Evolutionary conservation across 1,284 basidiomycete species (phyloP), one percentile per base, ranked within the genome.

Genomic region (Cutaneotrichosporon sp.): DNA sequence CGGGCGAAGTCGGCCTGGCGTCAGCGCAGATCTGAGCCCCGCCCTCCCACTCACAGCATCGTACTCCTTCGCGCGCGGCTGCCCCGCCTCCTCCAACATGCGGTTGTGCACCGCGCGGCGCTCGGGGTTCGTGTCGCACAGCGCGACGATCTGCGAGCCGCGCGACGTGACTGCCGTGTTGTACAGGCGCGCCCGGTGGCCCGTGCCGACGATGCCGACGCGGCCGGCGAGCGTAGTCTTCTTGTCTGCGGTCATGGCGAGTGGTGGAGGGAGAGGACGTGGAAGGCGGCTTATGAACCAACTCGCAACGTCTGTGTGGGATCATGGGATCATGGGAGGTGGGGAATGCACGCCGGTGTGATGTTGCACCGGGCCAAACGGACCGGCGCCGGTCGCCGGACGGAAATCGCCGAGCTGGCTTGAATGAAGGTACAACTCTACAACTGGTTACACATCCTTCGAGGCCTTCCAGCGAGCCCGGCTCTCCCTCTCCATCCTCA

Each of bases 101-200:
- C 76, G 70, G 66, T 84, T 83, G 72, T 84, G 84, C 66, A 82
- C 81, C 53, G 76, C 76, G 50, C 83, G 83, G 13, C 84, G 78
- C 34, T 82, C 79, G 6, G 76, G 63, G 67, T 85, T 85, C 51
- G 82, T 80, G 67, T 85, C 83, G 68, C 83, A 84, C 58, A 85
- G 71, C 11, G 83, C 83, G 6, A 85, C 83, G 42, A 85, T 45
- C 45, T 52, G 53, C 10, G 72, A 69, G 7, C 38, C 38, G 29
- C 74, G 66, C 14, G 65, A 66, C 14, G 71, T 38, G 27, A 77
- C 65, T 11, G 74, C 72, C 13, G 53, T 54, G 29, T 69, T 72
- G 65, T 75, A 77, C 31, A 75, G 69, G 47, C 73, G 66, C 22
- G 72, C 74, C 45, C 74, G 70, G 57, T 75, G 73, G n/a, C 73